phyloP scores from a whole-genome alignment of 2,329 filamentous ascomycete species.

The Beauveria australis region DNA sequence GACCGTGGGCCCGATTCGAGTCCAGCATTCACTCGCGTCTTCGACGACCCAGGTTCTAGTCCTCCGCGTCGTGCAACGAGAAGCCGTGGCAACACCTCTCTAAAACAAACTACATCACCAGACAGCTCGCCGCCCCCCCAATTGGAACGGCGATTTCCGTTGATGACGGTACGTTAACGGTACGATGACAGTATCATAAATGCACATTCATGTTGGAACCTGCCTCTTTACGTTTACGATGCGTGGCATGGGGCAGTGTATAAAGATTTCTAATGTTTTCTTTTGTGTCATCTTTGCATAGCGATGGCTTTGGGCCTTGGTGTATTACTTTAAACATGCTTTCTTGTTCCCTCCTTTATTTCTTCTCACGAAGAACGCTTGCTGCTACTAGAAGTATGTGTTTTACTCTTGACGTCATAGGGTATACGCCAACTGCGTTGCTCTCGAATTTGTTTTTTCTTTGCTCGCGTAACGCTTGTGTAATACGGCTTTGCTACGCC shows the following conservation, averaged over 20 bases:
- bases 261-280: constrained; percentile 12
- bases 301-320: constrained; percentile 23
- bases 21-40: constrained; percentile 60
- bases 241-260: constrained; percentile 9
- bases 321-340: constrained; percentile 14
- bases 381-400: neutral
- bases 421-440: neutral
- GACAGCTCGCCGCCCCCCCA: constrained; percentile 44
- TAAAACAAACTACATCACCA: constrained; percentile 40
- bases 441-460: neutral
- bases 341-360: constrained; percentile 9
- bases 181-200: neutral
- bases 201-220: constrained; percentile 13
- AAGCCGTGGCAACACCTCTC: constrained; percentile 46
- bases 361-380: neutral
- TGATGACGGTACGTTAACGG: constrained; percentile 53
- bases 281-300: constrained; percentile 27
- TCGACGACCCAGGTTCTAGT: constrained; percentile 52
- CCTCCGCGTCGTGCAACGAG: constrained; percentile 43
- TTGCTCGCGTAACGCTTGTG: neutral
- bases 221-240: constrained; percentile 6
- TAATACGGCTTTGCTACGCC: neutral
- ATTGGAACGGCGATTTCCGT: constrained; percentile 47
- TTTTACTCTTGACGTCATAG: neutral
- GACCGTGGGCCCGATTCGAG: constrained; percentile 45